Percentiles rank a stretch among this genome's conserved stretches.
Evolutionary conservation across 1,139 yeast genomes (phyloP).

Genomic region (Trichomonascaceae sp.): DNA sequence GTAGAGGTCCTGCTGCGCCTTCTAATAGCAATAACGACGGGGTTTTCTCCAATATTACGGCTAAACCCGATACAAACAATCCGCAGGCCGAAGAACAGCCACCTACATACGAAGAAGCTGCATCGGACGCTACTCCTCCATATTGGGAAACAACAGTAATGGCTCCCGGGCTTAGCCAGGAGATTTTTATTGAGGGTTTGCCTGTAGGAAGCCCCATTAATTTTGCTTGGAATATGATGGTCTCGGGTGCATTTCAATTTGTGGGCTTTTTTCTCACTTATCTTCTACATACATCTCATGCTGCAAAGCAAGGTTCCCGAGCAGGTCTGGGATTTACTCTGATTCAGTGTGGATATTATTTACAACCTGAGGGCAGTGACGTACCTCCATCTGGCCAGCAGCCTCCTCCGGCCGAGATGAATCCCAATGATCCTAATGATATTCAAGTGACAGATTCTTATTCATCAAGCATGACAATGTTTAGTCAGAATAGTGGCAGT

Average conservation of each 20-base stretch:
- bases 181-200: constrained; percentile 87
- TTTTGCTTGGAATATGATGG: constrained; percentile 83
- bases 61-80: constrained; percentile 49
- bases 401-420: constrained; percentile 27
- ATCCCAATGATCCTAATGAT: constrained; percentile 36
- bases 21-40: constrained; percentile 65
- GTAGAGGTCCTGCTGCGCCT: constrained; percentile 9
- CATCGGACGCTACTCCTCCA: constrained; percentile 91
- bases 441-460: constrained; percentile 25
- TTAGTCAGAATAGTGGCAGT: constrained; percentile 1
- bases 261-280: constrained; percentile 90
- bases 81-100: constrained; percentile 49
- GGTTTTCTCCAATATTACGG: constrained; percentile 84
- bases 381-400: constrained; percentile 30
- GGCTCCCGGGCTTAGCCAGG: constrained; percentile 76
- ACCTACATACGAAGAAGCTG: constrained; percentile 95
- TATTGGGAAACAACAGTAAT: constrained; percentile 92
- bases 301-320: constrained; percentile 92
- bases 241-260: constrained; percentile 85
- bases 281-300: constrained; percentile 90
- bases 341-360: constrained; percentile 65
- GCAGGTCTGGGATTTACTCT: constrained; percentile 89
- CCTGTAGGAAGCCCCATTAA: constrained; percentile 93
- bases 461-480: constrained; percentile 16
- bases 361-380: constrained; percentile 44